A percentile compares a stretch with the other conserved stretches of the same genome.
Conservation (phyloP, 2,329 filamentous ascomycete species). For the Coniella lustricola region DNA sequence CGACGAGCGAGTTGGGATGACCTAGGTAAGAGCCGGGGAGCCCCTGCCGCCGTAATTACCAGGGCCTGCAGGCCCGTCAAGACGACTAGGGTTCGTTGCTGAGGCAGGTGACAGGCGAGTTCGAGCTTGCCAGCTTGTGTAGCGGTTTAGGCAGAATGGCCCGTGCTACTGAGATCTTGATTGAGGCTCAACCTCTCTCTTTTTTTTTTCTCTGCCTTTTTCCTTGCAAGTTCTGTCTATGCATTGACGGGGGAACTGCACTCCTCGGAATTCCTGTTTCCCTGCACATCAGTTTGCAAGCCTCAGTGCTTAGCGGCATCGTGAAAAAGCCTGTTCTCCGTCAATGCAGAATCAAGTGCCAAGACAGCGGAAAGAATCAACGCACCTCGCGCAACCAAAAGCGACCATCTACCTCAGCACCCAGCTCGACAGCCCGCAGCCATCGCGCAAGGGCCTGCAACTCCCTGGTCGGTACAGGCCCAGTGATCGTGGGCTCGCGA, state of each 20-base stretch:
- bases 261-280: too few relatives aligned
- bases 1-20: slow-evolving; percentile 7
- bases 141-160: not conserved
- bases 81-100: slow-evolving; percentile 1
- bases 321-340: not conserved
- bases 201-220: not conserved
- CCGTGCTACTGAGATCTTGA: slow-evolving; percentile 8
- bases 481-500: not conserved
- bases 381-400: too few relatives aligned
- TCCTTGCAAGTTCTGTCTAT: not conserved
- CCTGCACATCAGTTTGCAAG: not conserved
- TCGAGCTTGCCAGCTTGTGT: too few relatives aligned
- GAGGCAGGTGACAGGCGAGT: slow-evolving; percentile 8
- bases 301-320: not conserved
- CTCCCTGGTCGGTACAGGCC: not conserved
- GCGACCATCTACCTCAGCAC: not conserved
- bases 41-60: slow-evolving; percentile 10
- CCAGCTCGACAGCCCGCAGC: not conserved
- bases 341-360: slow-evolving; percentile 3
- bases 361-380: too few relatives aligned
- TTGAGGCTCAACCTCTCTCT: slow-evolving; percentile 7
- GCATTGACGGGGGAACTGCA: too few relatives aligned
- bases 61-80: not conserved
- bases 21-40: slow-evolving; percentile 1
- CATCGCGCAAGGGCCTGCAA: too few relatives aligned